Evolutionary conservation across 2,329 filamentous ascomycete species (phyloP).

Genomic region (Calonectria naviculata): DNA sequence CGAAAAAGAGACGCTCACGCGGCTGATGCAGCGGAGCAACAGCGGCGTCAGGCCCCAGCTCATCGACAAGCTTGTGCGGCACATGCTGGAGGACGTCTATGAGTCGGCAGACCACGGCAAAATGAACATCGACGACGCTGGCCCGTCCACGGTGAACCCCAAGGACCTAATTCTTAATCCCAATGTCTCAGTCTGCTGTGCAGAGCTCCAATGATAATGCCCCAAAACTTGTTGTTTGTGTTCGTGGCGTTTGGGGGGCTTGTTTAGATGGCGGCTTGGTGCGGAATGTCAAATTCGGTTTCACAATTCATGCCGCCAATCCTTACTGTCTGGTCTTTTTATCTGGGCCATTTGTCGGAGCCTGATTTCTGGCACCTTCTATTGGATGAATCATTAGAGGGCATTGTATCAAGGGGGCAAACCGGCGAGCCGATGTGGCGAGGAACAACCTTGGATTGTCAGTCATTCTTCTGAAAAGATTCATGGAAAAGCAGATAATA

Average conservation of each 20-base stretch:
- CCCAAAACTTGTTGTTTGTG: background rate
- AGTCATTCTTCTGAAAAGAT: background rate
- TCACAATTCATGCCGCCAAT: background rate
- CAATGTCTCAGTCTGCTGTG: background rate
- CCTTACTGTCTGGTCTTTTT: background rate
- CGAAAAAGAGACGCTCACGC: background rate
- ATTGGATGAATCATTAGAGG: background rate
- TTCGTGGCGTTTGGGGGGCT: background rate
- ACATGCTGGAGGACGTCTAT: background rate
- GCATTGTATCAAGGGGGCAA: background rate
- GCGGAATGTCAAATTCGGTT: background rate
- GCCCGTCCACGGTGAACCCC: too few relatives aligned
- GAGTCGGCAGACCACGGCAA: background rate
- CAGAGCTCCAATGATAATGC: background rate
- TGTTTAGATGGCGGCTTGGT: background rate
- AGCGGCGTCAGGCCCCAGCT: background rate
- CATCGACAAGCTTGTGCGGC: background rate
- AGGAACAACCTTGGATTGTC: background rate
- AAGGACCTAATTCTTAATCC: too few relatives aligned
- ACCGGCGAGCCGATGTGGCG: background rate
- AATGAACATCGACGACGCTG: background rate
- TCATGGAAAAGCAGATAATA: background rate
- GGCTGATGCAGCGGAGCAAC: background rate
- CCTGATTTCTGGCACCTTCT: background rate
- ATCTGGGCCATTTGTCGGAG: too few relatives aligned